Evolutionary conservation across 2,329 filamentous ascomycete species (phyloP).

Genomic region (Cryoendolithus antarcticus): DNA sequence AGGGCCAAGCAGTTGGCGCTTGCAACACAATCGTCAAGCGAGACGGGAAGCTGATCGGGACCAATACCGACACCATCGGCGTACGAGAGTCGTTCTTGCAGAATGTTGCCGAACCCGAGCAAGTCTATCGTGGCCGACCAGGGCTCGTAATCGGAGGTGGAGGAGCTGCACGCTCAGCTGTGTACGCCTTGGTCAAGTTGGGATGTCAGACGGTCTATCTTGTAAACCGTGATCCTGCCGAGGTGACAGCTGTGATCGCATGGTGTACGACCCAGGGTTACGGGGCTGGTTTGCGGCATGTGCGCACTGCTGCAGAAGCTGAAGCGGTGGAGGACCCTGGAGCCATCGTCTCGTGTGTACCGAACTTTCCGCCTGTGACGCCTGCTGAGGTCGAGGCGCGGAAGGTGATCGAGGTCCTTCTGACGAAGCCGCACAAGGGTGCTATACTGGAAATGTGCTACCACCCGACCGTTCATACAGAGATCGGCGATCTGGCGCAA

Average conservation of each 20-base stretch:
- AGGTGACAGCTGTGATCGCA: slow-evolving; percentile 54
- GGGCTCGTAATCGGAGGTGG: slow-evolving; percentile 67
- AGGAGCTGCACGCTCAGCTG: slow-evolving; percentile 63
- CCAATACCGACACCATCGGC: slow-evolving; percentile 72
- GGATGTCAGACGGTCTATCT: slow-evolving; percentile 59
- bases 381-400: slow-evolving; percentile 50
- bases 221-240: slow-evolving; percentile 57
- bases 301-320: slow-evolving; percentile 51
- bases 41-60: slow-evolving; percentile 45
- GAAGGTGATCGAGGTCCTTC: slow-evolving; percentile 39
- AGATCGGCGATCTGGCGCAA: slow-evolving; percentile 50
- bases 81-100: slow-evolving; percentile 57
- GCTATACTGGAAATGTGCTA: slow-evolving; percentile 75
- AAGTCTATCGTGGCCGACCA: slow-evolving; percentile 45
- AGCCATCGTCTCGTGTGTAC: slow-evolving; percentile 62
- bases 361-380: slow-evolving; percentile 60
- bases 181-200: slow-evolving; percentile 65
- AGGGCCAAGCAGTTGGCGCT: slow-evolving; percentile 61
- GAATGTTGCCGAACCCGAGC: slow-evolving; percentile 31
- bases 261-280: slow-evolving; percentile 51
- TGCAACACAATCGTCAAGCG: slow-evolving; percentile 68
- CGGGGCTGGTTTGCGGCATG: slow-evolving; percentile 47
- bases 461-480: slow-evolving; percentile 58
- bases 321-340: slow-evolving; percentile 45
- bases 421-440: slow-evolving; percentile 44